Base-by-base conservation (phyloP, 495 filamentous ascomycete species). In the Penicillium soppii region DNA sequence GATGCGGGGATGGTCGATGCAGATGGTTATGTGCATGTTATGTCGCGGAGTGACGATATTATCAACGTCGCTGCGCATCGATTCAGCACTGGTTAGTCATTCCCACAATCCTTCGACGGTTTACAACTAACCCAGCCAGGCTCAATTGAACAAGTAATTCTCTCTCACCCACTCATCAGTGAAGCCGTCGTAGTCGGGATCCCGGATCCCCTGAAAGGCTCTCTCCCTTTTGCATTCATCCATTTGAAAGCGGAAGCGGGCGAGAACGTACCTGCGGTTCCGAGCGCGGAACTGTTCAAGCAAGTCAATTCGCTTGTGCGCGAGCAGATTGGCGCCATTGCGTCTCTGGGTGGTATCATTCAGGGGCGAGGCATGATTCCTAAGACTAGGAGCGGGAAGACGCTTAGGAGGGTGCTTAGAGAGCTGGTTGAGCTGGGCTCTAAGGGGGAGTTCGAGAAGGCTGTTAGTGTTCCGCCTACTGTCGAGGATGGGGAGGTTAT, bases 51-150 rank as follows among this genome's bases (percentile, higher is more conserved):
- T 4, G 92, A 97, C 74, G 92, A 97, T 67, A 86, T 97, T 51
- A 95, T 97, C 64, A 97, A 97, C 61, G 92, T 96, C 1, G 91
- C 92, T 22, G 92, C 92, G 2, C 92, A 97, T 71, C 82, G 92
- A 4, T 91, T 97, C 53, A 89, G 85, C 59, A 97, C 91, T 2
- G 91, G 88, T 87, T 73, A 47, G 74, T 62, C n/a, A 21, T 16
- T 27, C 42, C 10, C n/a, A 22, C 17, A 38, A 8, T 15, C 22
- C 3, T 17, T 25, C 35, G 39, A 7, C 19, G 19, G 37, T 20
- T 19, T 36, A 44, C 20, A 23, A 23, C 39, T 42, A 38, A 35
- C 15, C 21, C 23, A 25, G n/a, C 15, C 49, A 88, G 86, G 89
- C 25, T 75, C 85, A 19, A 92, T 97, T 63, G 92, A 97, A 71